Conservation (phyloP, 331 rosid species). For the Cydonia oblonga region DNA sequence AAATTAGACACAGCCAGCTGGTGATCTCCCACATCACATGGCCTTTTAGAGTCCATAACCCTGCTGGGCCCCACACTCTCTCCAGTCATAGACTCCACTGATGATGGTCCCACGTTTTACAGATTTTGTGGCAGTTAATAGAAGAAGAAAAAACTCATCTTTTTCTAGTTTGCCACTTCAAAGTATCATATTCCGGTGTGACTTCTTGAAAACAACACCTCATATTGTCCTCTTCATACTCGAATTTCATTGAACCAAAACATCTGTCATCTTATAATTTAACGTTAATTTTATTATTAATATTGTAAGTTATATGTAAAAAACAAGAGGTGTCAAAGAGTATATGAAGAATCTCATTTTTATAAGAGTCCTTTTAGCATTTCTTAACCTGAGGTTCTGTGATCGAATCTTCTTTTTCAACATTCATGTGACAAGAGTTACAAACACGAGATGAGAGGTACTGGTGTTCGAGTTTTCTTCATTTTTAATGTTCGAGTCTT, state of each 20-base stretch:
- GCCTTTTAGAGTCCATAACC: constrained; percentile 9
- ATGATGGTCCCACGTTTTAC: constrained; percentile 22
- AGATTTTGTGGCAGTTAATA: constrained; percentile 4
- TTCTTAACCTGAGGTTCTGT: no score
- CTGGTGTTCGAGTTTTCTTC: no score
- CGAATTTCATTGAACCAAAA: no score
- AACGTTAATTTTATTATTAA: no score
- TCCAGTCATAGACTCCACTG: neutral
- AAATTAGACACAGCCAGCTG: constrained; percentile 48
- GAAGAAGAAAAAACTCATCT: neutral
- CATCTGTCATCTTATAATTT: fast-evolving
- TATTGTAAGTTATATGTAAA: no score
- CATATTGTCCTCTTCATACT: neutral
- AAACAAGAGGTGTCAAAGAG: no score
- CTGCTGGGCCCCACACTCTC: constrained; percentile 1
- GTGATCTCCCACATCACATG: constrained; percentile 57
- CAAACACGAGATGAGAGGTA: no score
- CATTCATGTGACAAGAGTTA: no score
- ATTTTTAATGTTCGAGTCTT: no score
- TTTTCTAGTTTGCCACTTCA: neutral
- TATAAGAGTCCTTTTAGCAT: fast-evolving
- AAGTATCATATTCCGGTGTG: neutral
- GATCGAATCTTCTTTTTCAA: no score
- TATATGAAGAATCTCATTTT: no score
- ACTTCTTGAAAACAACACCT: constrained; percentile 4